Evolutionary conservation across 345 rosid species (phyloP).

Genomic region (Ceriops tagal): DNA sequence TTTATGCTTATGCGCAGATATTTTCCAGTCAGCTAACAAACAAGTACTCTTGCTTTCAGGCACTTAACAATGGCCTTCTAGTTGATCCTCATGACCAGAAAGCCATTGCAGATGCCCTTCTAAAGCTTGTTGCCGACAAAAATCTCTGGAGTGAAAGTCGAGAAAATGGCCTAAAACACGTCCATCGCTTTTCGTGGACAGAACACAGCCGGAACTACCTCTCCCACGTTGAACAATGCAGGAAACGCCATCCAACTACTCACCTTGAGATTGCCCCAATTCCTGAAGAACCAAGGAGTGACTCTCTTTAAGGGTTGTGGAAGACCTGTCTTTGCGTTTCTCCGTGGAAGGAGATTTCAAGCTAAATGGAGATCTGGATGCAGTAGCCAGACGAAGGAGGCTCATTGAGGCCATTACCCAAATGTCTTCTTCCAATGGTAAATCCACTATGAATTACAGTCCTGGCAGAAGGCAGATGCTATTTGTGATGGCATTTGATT

Average conservation of each 20-base stretch:
- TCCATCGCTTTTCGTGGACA: slow-evolving; percentile 65
- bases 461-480: slow-evolving; percentile 79
- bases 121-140: slow-evolving; percentile 63
- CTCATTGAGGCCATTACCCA: slow-evolving; percentile 57
- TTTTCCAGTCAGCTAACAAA: slow-evolving; percentile 6
- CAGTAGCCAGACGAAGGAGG: slow-evolving; percentile 62
- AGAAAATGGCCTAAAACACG: slow-evolving; percentile 58
- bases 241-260: slow-evolving; percentile 68
- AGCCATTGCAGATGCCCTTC: slow-evolving; percentile 60
- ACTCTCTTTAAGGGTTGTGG: slow-evolving; percentile 68
- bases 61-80: slow-evolving; percentile 61
- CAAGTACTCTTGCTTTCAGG: slow-evolving; percentile 33
- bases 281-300: slow-evolving; percentile 84
- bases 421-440: slow-evolving; percentile 44
- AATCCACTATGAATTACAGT: slow-evolving; percentile 37
- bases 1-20: slow-evolving; percentile 1
- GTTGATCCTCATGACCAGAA: slow-evolving; percentile 68
- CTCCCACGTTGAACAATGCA: slow-evolving; percentile 72
- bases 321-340: slow-evolving; percentile 77
- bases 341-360: slow-evolving; percentile 74
- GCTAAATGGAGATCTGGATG: slow-evolving; percentile 62
- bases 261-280: slow-evolving; percentile 56
- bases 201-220: slow-evolving; percentile 82
- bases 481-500: slow-evolving; percentile 68
- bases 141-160: slow-evolving; percentile 56